A percentile compares a stretch with the other conserved stretches of the same genome.
These are phyloP conservation scores for Suillus bovinus DNA, from an alignment of 768 basidiomycete genomes.

Conservation along the genomic window DNA sequence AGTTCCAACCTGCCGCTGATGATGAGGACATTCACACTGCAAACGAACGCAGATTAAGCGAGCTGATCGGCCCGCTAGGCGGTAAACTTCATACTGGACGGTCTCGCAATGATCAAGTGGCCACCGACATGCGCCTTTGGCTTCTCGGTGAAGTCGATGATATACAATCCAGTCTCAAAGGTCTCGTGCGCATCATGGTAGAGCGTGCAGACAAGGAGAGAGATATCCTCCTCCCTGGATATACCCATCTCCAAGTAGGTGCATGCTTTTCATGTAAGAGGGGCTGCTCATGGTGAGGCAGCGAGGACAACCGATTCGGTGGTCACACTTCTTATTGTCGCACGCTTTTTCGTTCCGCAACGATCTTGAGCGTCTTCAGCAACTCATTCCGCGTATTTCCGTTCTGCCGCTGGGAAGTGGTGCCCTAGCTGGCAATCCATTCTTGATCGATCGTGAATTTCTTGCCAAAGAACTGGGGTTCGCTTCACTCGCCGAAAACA, in stretches of 20 bases:
- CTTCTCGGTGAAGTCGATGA: slow-evolving; percentile 74
- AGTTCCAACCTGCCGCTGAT: slow-evolving; percentile 81
- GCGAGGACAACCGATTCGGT: slow-evolving; percentile 98
- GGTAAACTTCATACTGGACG: slow-evolving; percentile 98
- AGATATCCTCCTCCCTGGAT: slow-evolving; percentile 89
- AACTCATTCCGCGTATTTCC: slow-evolving; percentile 87
- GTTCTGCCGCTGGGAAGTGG: slow-evolving; percentile 93
- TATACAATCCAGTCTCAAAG: slow-evolving; percentile 69
- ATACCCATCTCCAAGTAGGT: slow-evolving; percentile 93
- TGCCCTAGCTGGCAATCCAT: slow-evolving; percentile 96
- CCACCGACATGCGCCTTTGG: slow-evolving; percentile 98
- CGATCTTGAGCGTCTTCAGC: slow-evolving; percentile 82
- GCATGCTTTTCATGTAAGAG: neutral
- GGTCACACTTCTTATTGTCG: slow-evolving; percentile 95
- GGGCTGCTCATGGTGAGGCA: slow-evolving; percentile 30
- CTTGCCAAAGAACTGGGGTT: slow-evolving; percentile 91
- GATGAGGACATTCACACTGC: slow-evolving; percentile 99
- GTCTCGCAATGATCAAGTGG: slow-evolving; percentile 97
- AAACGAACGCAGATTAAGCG: slow-evolving; percentile 91
- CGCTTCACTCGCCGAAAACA: slow-evolving; percentile 87
- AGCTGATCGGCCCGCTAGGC: slow-evolving; percentile 88
- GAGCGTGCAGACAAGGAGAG: slow-evolving; percentile 94
- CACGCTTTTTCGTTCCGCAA: slow-evolving; percentile 92
- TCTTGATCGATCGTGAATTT: slow-evolving; percentile 90
- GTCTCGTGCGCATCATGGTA: slow-evolving; percentile 83